Evolutionary conservation across 2,329 filamentous ascomycete genomes (phyloP), one percentile per base, ranked within the genome.

Genomic region (Tolypocladium tropicale): DNA sequence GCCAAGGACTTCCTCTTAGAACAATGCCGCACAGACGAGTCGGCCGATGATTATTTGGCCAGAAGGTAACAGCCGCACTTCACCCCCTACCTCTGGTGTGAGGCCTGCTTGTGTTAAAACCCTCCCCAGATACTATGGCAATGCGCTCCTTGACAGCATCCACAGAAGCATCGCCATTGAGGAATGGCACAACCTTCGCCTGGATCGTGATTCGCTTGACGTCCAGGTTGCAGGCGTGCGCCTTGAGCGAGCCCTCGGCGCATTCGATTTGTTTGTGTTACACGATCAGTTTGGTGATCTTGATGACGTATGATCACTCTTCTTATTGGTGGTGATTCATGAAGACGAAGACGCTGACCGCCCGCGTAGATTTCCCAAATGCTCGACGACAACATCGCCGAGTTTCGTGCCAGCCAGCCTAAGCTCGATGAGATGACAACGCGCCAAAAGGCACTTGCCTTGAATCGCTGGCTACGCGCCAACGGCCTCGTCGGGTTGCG

Each of bases 221-320:
- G 54, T 60, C 12, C 60, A 63, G n/a, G 50, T 58, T 89, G 73
- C 62, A 67, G 72, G 60, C 59, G 63, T 56, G 60, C 68, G 55
- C 60, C 72, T 96, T 23, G 92, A 96, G 67, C 80, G 81, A 56
- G 87, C 87, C 1, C 74, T 97, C 18, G 88, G 85, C 23, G 88
- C 87, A 16, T 95, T 95, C 68, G 94, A 97, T 70, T 80, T 97
- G 71, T 97, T 97, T 70, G 83, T 95, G 50, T 75, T 93, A 32
- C 83, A 87, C 61, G 86, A 87, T 55, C 80, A 83, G 21, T 77
- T 79, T 33, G 84, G 86, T n/a, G 90, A 95, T 66, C 72, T 93
- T 53, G 79, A 88, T 56, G 84, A 90, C 73, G 86, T 87, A 72
- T 56, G 79, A 64, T 14, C 48, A 39, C 53, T 52, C 48, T 28